Evolutionary conservation across 352 stramenopile genomes (phyloP), one percentile per base, ranked within the genome.

Genomic region (Blastocystis sp.): DNA sequence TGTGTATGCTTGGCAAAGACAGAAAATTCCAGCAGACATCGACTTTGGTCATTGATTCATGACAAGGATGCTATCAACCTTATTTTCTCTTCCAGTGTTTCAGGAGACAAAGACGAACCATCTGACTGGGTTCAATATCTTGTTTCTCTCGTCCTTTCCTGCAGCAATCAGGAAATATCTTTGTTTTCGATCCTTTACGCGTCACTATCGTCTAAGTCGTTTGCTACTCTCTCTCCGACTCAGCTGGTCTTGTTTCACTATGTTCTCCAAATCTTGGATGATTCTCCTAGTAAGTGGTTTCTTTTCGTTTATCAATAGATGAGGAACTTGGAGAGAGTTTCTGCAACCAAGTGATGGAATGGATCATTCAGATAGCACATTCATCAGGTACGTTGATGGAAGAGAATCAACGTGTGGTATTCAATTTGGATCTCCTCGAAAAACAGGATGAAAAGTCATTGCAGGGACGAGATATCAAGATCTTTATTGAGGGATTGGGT

Each of bases 171-270:
- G 20, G 56, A 37, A 53, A 24, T 34, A 2, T 24, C 66, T n/a
- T n/a, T 68, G 3, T 11, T 85, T 16, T 16, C 24, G 8, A 9
- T n/a, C 18, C 34, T 39, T 1, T 53, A 66, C 18, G 16, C 26
- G 3, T 53, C 73, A 0, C n/a, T 85, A 18, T 5, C 2, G n/a
- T 30, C 73, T 20, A n/a, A 20, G 11, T 85, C 73, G 5, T 85
- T 69, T 65, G 18, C 34, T 9, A 24, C 68, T 24, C 26, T 85
- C 5, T 85, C 73, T 30, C 73, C 73, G 20, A 53, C 73, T 11
- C 73, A 85, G 50, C 50, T 85, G 20, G 43, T 85, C n/a, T 62
- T 85, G 30, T 37, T 85, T 34, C 63, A 39, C 26, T 85, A 66
- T 45, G 34, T 64, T 11, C 73, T 85, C 3, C 9, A 56, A 6